These are phyloP conservation scores for Helichrysum umbraculigerum DNA, from an alignment of 129 eudicot genomes.

Conservation along the genomic window DNA sequence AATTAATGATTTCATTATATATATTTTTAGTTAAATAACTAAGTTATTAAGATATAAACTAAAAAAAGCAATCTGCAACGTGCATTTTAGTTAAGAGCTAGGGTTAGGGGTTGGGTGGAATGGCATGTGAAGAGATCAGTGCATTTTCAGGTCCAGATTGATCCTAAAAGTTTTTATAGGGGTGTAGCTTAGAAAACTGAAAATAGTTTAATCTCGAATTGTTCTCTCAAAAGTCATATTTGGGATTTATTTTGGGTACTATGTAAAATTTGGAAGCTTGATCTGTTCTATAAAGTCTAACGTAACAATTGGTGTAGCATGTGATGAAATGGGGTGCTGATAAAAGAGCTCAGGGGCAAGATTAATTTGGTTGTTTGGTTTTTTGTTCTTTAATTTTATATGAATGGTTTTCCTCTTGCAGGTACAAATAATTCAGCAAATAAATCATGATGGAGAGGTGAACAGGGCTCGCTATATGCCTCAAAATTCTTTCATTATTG, in stretches of 20 bases:
- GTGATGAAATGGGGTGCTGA: background rate
- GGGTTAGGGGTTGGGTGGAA: background rate
- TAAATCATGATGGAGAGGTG: conserved; percentile 95
- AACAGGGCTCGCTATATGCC: conserved; percentile 99
- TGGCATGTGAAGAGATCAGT: background rate
- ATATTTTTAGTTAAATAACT: background rate
- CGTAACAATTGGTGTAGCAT: background rate
- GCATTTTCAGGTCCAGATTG: background rate
- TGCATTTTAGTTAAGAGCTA: background rate
- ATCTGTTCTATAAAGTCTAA: background rate
- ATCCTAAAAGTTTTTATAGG: background rate
- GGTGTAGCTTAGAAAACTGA: background rate
- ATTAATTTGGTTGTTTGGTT: background rate
- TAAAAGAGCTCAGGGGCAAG: background rate
- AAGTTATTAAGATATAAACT: background rate
- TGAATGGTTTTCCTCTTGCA: conserved; percentile 30
- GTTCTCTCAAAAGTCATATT: background rate
- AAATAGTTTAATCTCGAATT: background rate
- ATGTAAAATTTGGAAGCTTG: background rate
- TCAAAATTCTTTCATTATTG: conserved; percentile 80
- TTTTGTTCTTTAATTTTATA: background rate
- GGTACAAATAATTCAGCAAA: conserved; percentile 99
- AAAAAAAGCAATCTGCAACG: background rate
- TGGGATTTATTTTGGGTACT: background rate
- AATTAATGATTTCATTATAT: no score